These are phyloP conservation scores for Austroboletus niveus DNA, from an alignment of 1,284 basidiomycete species.

Conservation along the genomic window DNA sequence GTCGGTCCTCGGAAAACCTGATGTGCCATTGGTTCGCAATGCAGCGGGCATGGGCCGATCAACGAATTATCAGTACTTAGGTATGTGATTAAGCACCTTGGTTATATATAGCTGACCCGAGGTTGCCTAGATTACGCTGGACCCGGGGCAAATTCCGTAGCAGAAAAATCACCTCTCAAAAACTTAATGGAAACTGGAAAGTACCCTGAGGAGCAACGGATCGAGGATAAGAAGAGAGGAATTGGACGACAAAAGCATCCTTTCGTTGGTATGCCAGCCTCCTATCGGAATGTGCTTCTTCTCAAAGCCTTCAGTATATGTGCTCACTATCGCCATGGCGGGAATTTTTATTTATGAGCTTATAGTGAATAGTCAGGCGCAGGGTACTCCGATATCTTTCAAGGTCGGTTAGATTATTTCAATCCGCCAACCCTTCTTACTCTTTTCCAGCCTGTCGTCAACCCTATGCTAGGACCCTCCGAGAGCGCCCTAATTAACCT, in stretches of 20 bases:
- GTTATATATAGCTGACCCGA: background rate
- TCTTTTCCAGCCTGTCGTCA: constrained; percentile 63
- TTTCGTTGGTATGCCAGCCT: constrained; percentile 53
- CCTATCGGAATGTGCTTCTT: background rate
- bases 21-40: constrained; percentile 39
- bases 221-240: constrained; percentile 81
- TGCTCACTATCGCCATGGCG: constrained; percentile 64
- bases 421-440: constrained; percentile 2
- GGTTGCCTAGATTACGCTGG: constrained; percentile 56
- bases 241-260: constrained; percentile 82
- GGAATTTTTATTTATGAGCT: constrained; percentile 78
- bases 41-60: constrained; percentile 41
- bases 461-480: constrained; percentile 92
- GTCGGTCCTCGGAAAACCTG: too few species aligned
- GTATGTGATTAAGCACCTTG: constrained; percentile 35
- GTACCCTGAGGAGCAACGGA: constrained; percentile 77
- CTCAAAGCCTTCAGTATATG: constrained; percentile 49
- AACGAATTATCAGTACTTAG: constrained; percentile 51
- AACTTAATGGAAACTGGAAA: constrained; percentile 44
- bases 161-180: constrained; percentile 42
- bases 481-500: constrained; percentile 82
- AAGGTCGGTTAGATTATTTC: constrained; percentile 47
- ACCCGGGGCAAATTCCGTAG: constrained; percentile 33
- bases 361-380: constrained; percentile 66
- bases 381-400: constrained; percentile 79